A percentile compares a stretch with the other conserved stretches of the same genome.
These are phyloP conservation scores for Phytophthora fragariae DNA, from an alignment of 352 stramenopile species.

Conservation along the genomic window DNA sequence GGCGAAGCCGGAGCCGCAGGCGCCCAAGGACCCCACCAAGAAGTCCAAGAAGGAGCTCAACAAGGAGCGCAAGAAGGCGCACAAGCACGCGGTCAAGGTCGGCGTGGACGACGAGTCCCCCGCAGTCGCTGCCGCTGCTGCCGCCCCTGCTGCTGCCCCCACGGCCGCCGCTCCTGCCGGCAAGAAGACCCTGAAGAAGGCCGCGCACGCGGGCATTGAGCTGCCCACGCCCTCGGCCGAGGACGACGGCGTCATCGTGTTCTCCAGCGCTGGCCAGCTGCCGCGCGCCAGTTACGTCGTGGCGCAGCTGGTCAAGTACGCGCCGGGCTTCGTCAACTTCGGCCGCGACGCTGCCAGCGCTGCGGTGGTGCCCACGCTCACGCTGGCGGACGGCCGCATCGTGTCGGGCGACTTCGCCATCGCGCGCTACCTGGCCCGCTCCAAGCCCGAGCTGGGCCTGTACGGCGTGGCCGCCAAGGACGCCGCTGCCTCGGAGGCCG, in stretches of 20 bases:
- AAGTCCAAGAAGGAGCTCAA: slow-evolving; percentile 92
- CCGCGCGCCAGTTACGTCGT: slow-evolving; percentile 75
- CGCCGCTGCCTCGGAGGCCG: slow-evolving; percentile 41
- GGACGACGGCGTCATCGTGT: slow-evolving; percentile 68
- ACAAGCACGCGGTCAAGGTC: slow-evolving; percentile 78
- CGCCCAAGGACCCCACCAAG: slow-evolving; percentile 57
- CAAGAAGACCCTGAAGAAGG: slow-evolving; percentile 48
- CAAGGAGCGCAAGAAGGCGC: slow-evolving; percentile 89
- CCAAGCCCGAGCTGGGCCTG: slow-evolving; percentile 52
- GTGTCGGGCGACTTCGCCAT: slow-evolving; percentile 85
- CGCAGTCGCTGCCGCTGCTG: slow-evolving; percentile 16
- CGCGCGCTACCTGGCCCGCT: slow-evolving; percentile 71
- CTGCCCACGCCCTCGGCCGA: slow-evolving; percentile 53
- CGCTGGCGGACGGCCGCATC: slow-evolving; percentile 56
- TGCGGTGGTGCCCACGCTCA: slow-evolving; percentile 74
- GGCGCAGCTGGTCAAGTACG: slow-evolving; percentile 64
- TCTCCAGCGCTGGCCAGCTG: slow-evolving; percentile 60
- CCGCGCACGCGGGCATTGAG: slow-evolving; percentile 42
- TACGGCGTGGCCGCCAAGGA: slow-evolving; percentile 68
- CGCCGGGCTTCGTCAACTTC: slow-evolving; percentile 58
- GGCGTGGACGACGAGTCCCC: slow-evolving; percentile 35
- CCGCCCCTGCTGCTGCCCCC: slow-evolving; percentile 10
- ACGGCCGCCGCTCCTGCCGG: slow-evolving; percentile 5
- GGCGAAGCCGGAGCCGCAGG: slow-evolving; percentile 26
- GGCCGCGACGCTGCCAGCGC: slow-evolving; percentile 48